Evolutionary conservation across 1,284 basidiomycete genomes (phyloP), one percentile per base, ranked within the genome.

Genomic region (Cryptococcus sp.): DNA sequence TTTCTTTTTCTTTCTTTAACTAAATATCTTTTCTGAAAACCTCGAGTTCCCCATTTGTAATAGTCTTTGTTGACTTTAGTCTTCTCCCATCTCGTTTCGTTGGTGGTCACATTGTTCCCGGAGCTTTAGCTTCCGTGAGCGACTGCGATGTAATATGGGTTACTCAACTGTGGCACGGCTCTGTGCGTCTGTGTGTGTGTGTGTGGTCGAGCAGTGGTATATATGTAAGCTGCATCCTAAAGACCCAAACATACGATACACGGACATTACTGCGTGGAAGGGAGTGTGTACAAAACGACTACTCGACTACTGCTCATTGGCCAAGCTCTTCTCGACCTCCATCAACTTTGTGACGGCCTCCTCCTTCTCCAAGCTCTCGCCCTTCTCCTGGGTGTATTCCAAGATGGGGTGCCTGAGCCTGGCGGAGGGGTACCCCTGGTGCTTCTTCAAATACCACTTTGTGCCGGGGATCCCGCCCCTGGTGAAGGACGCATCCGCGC

Each of bases 401-500:
- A 95, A 81, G 11, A 92, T 88, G 60, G 81, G 84, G 56, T 91
- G 83, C 42, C 88, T 84, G 37, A 82, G 75, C 0, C 90, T 88
- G 16, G 87, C 87, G 8, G 49, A 55, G 7, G 70, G 67, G 68
- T 89, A 89, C 5, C 89, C 89, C 64, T 66, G 68, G 50, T 88
- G 75, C 70, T 83, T 85, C 74, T 87, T 79, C 33, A 92, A 76
- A 51, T 89, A 81, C 72, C 80, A 86, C 78, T 95, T 95, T 13
- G 88, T 91, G 7, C 90, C 91, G 1, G 87, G 79, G 64, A 94
- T 88, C 4, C 87, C 87, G 3, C 84, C 78, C 71, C 88, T 87
- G 28, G 87, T 83, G 66, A 91, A 86, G 13, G 88, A 87, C 61
- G 81, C 86, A 71, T 95, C 91, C 3, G 85, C 89, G 36, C 83